Conservation (phyloP, 2,329 filamentous ascomycete genomes). For the Sporothrix euskadiensis region DNA sequence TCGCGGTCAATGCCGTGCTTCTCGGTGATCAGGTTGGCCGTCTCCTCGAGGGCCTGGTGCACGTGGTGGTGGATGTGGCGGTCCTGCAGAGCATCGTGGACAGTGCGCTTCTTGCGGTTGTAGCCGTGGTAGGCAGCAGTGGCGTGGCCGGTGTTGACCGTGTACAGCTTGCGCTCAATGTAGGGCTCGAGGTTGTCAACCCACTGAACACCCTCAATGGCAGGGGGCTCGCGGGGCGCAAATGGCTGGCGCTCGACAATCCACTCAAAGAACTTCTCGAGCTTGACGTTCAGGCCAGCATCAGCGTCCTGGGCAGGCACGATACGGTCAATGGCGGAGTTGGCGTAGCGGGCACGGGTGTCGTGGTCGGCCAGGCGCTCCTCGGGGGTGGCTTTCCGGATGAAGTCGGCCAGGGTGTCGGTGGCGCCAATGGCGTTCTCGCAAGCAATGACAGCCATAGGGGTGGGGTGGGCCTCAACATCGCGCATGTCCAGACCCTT, state of each 20-base stretch:
- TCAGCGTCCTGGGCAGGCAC: constrained; percentile 84
- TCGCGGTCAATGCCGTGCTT: constrained; percentile 74
- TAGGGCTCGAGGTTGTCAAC: constrained; percentile 89
- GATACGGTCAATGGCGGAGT: constrained; percentile 97
- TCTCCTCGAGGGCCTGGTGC: constrained; percentile 77
- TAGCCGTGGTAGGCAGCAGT: constrained; percentile 95
- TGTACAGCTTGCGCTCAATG: constrained; percentile 99
- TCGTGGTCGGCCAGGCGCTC: constrained; percentile 68
- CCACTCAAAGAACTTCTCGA: constrained; percentile 99
- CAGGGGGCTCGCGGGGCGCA: constrained; percentile 65
- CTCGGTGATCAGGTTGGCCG: constrained; percentile 77
- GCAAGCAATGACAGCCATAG: constrained; percentile 91
- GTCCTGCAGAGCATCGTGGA: constrained; percentile 86
- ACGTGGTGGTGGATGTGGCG: constrained; percentile 78
- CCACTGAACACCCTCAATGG: constrained; percentile 88
- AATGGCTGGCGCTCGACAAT: constrained; percentile 90
- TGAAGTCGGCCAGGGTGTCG: constrained; percentile 78
- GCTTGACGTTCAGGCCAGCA: constrained; percentile 83
- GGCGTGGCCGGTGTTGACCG: constrained; percentile 97
- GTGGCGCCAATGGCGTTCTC: constrained; percentile 98
- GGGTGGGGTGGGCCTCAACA: constrained; percentile 58
- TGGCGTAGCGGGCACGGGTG: constrained; percentile 83
- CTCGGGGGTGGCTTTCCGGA: constrained; percentile 72
- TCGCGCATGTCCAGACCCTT: constrained; percentile 80
- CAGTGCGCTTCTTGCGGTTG: constrained; percentile 79